phyloP scores from a whole-genome alignment of 805 yeast species.

The Saturnispora besseyi region DNA sequence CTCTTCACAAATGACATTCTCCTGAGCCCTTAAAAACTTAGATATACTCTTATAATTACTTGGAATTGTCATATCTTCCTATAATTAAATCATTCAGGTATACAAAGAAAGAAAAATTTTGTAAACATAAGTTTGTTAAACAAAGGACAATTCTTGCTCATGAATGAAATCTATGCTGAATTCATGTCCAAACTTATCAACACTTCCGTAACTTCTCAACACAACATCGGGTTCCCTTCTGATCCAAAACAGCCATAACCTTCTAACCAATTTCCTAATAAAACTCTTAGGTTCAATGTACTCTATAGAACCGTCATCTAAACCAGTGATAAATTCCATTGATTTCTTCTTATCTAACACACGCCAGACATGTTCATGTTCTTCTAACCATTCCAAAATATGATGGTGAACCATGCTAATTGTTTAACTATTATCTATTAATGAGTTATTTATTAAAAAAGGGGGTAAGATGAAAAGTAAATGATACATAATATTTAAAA shows the following conservation, averaged over 20 bases:
- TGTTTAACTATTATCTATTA: neutral
- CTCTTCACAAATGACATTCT: slow-evolving; percentile 16
- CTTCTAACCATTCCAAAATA: neutral
- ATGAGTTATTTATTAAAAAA: neutral
- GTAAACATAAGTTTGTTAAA: neutral
- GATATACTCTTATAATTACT: slow-evolving; percentile 21
- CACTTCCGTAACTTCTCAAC: neutral
- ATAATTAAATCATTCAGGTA: neutral
- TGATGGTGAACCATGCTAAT: neutral
- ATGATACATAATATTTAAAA: neutral
- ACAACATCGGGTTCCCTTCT: neutral
- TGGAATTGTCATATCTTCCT: slow-evolving; percentile 7
- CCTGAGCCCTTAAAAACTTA: slow-evolving; percentile 19
- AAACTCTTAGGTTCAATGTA: slow-evolving; percentile 1
- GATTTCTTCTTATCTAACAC: slow-evolving; percentile 1
- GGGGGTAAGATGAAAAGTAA: neutral
- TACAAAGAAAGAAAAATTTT: neutral
- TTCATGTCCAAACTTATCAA: slow-evolving; percentile 9
- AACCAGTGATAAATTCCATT: neutral
- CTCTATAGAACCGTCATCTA: neutral
- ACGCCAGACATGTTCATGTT: neutral
- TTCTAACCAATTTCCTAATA: slow-evolving; percentile 6
- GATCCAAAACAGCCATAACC: slow-evolving; percentile 1
- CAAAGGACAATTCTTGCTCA: slow-evolving; percentile 4
- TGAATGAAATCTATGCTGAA: slow-evolving; percentile 2